These are phyloP conservation scores for Cutaneotrichosporon sp. DNA, from an alignment of 1,284 basidiomycete genomes.

Conservation along the genomic window DNA sequence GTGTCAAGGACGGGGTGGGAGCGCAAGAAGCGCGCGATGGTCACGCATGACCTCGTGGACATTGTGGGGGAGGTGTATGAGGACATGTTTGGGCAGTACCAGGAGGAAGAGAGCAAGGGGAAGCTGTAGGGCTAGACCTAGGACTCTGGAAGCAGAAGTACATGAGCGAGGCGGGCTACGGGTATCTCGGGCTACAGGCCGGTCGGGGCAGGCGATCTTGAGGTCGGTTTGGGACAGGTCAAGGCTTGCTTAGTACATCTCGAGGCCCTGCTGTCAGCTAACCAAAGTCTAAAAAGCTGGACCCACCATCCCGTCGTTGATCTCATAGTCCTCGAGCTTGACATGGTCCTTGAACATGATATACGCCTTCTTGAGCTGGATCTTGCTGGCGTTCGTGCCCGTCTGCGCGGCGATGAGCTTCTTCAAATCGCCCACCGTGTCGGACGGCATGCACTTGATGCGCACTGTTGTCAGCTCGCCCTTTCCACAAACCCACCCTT, in stretches of 20 bases:
- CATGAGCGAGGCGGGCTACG: neutral
- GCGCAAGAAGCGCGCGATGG: constrained; percentile 74
- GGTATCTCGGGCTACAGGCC: neutral
- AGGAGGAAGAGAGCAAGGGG: constrained; percentile 12
- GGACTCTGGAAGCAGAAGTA: neutral
- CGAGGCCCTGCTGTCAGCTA: constrained; percentile 63
- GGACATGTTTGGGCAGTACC: constrained; percentile 64
- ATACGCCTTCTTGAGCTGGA: constrained; percentile 97
- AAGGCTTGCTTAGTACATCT: constrained; percentile 73
- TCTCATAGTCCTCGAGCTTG: constrained; percentile 90
- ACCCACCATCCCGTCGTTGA: constrained; percentile 78
- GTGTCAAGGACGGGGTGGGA: constrained; percentile 74
- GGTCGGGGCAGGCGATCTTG: too few relatives aligned
- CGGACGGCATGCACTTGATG: constrained; percentile 89
- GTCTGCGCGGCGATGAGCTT: constrained; percentile 95
- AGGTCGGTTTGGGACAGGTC: too few relatives aligned
- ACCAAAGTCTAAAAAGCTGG: too few relatives aligned
- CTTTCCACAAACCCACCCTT: constrained; percentile 66
- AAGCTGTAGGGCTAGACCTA: too few relatives aligned
- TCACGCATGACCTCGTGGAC: constrained; percentile 85
- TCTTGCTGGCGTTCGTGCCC: constrained; percentile 82
- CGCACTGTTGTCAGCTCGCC: constrained; percentile 62
- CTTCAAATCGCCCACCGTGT: constrained; percentile 96
- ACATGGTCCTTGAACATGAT: constrained; percentile 94
- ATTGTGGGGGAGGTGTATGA: constrained; percentile 73